Evolutionary conservation across 2,329 filamentous ascomycete genomes (phyloP).

Genomic region (Coniochaeta prunicola): DNA sequence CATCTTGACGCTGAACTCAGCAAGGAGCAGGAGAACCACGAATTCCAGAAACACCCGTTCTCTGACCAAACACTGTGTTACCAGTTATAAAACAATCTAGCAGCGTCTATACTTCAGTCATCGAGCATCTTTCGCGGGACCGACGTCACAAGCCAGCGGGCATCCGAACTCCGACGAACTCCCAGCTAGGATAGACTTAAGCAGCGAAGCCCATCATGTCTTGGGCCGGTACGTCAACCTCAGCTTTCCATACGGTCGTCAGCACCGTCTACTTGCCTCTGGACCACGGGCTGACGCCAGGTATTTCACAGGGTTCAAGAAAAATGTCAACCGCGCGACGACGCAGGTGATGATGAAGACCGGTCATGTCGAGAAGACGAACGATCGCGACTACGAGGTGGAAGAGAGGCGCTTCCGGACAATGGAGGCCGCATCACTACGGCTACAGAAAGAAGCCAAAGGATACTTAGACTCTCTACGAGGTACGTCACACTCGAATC

Average conservation of each 20-base stretch:
- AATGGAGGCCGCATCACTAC: slow-evolving; percentile 89
- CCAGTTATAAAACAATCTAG: neutral
- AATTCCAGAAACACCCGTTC: neutral
- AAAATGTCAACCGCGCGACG: slow-evolving; percentile 96
- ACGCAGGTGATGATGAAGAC: slow-evolving; percentile 99
- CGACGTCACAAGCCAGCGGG: neutral
- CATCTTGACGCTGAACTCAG: neutral
- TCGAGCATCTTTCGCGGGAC: neutral
- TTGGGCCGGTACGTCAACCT: slow-evolving; percentile 34
- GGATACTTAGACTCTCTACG: slow-evolving; percentile 93
- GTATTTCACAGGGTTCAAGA: slow-evolving; percentile 65
- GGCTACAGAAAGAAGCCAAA: slow-evolving; percentile 95
- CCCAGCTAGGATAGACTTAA: neutral
- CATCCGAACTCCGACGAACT: neutral
- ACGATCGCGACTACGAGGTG: slow-evolving; percentile 97
- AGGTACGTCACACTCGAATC: slow-evolving; percentile 43
- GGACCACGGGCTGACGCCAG: slow-evolving; percentile 3
- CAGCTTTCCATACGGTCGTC: neutral
- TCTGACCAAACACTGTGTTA: neutral
- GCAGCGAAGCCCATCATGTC: slow-evolving; percentile 29
- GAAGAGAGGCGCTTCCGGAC: slow-evolving; percentile 94
- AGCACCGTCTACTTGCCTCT: slow-evolving; percentile 4
- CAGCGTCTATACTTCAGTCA: neutral
- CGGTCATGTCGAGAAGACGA: slow-evolving; percentile 97
- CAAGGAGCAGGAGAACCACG: neutral